A percentile compares a stretch with the other conserved stretches of the same genome.
Evolutionary conservation across 1,139 yeast species (phyloP).

Genomic region (Suhomyces ambrosiae): DNA sequence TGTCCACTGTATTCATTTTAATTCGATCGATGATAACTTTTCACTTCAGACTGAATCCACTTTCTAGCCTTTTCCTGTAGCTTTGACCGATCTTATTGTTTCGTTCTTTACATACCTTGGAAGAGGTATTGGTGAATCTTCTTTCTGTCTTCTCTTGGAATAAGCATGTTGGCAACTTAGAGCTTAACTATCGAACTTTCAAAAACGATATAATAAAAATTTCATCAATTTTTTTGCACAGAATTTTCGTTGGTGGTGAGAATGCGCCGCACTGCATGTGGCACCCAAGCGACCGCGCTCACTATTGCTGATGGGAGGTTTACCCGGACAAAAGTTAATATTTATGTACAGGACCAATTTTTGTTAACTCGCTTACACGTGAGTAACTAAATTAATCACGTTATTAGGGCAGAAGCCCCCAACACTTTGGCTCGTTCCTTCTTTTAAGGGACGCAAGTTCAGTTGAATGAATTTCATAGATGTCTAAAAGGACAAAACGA

Average conservation of each 20-base stretch:
- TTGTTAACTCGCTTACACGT: too few relatives aligned
- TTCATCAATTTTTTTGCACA: slow-evolving; percentile 15
- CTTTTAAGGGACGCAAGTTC: too few relatives aligned
- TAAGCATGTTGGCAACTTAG: slow-evolving; percentile 70
- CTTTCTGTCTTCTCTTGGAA: slow-evolving; percentile 99
- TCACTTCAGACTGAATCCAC: neutral
- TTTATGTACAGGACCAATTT: neutral
- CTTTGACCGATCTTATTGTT: neutral
- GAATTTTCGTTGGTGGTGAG: slow-evolving; percentile 12
- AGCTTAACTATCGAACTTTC: slow-evolving; percentile 17
- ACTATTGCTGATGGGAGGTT: neutral
- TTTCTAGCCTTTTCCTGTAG: neutral
- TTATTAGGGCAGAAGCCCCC: slow-evolving; percentile 4
- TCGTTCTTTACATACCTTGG: slow-evolving; percentile 72
- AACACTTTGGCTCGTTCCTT: too few relatives aligned
- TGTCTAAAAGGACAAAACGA: too few relatives aligned
- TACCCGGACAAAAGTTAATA: slow-evolving; percentile 1
- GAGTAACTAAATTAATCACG: too few relatives aligned
- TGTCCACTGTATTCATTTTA: too few relatives aligned
- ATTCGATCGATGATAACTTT: neutral
- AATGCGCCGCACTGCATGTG: slow-evolving; percentile 11
- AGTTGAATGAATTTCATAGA: too few relatives aligned
- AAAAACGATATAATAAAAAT: slow-evolving; percentile 15
- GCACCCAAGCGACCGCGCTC: slow-evolving; percentile 4
- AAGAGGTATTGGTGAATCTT: slow-evolving; percentile 99